A percentile compares a stretch with the other conserved stretches of the same genome.
Conservation (phyloP, 2,329 filamentous ascomycete genomes). For the Fusarium mangiferae region DNA sequence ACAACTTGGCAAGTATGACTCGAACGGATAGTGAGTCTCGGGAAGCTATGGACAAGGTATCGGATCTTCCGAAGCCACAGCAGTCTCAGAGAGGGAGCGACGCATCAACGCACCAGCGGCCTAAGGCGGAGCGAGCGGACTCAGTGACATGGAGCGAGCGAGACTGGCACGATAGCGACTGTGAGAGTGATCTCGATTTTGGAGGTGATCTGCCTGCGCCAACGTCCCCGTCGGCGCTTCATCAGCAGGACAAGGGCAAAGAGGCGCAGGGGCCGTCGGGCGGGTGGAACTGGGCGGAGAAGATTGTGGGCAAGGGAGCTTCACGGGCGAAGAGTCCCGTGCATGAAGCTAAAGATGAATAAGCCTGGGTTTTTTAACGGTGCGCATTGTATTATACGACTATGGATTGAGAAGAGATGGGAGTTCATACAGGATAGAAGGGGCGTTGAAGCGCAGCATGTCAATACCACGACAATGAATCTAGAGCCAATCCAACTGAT, state of each 20-base stretch:
- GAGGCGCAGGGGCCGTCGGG: constrained; percentile 34
- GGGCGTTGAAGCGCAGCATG: constrained; percentile 14
- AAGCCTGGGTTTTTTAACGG: neutral
- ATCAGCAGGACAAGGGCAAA: constrained; percentile 37
- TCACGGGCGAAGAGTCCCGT: constrained; percentile 46
- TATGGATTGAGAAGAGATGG: constrained; percentile 4
- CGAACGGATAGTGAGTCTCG: constrained; percentile 46
- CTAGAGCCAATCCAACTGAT: neutral
- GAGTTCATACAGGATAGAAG: constrained; percentile 30
- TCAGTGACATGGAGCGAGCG: constrained; percentile 70
- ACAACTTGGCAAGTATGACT: constrained; percentile 21
- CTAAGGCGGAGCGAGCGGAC: constrained; percentile 54
- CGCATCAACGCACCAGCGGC: constrained; percentile 14
- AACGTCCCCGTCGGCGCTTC: constrained; percentile 22
- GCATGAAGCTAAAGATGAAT: constrained; percentile 25
- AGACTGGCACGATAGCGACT: constrained; percentile 43
- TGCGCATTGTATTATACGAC: constrained; percentile 10
- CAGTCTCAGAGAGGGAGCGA: constrained; percentile 39
- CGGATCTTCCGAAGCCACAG: constrained; percentile 54
- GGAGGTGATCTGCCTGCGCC: constrained; percentile 34
- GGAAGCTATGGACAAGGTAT: constrained; percentile 57
- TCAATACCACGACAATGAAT: constrained; percentile 8
- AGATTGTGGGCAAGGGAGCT: constrained; percentile 60
- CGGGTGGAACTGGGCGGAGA: constrained; percentile 65
- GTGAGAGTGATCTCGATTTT: constrained; percentile 44